Evolutionary conservation across 2,329 filamentous ascomycete genomes (phyloP).

Genomic region (Verruconis gallopava): DNA sequence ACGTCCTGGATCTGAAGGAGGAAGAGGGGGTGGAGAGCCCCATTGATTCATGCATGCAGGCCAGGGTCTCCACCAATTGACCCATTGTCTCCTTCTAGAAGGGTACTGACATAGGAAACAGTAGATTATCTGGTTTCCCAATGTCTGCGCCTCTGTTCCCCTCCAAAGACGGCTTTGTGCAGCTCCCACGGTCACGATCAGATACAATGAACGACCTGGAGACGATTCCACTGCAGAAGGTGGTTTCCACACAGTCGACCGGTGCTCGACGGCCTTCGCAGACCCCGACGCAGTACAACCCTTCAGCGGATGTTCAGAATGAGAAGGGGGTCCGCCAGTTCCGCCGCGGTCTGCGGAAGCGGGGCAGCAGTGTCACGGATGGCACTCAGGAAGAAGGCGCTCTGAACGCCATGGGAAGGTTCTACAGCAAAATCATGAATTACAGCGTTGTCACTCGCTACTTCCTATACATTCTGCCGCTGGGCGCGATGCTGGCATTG

Average conservation of each 20-base stretch:
- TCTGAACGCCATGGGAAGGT: slow-evolving; percentile 41
- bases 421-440: slow-evolving; percentile 49
- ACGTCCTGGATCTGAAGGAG: too few species aligned
- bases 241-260: slow-evolving; percentile 30
- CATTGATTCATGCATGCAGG: too few species aligned
- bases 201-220: slow-evolving; percentile 1
- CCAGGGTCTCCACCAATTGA: too few species aligned
- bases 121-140: too few species aligned
- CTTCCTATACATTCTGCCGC: slow-evolving; percentile 47
- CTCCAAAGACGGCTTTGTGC: not conserved
- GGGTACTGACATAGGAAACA: too few species aligned
- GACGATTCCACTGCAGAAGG: slow-evolving; percentile 44
- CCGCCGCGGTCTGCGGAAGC: slow-evolving; percentile 18
- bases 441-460: slow-evolving; percentile 52
- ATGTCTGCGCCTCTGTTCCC: not conserved
- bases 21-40: too few species aligned
- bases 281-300: not conserved
- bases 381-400: slow-evolving; percentile 18
- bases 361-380: not conserved
- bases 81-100: too few species aligned
- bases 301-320: slow-evolving; percentile 18
- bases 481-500: slow-evolving; percentile 45
- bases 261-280: slow-evolving; percentile 7
- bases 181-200: not conserved
- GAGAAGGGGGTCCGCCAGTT: slow-evolving; percentile 28